Conservation (phyloP, 257 asterid species). For the Plantago ovata region DNA sequence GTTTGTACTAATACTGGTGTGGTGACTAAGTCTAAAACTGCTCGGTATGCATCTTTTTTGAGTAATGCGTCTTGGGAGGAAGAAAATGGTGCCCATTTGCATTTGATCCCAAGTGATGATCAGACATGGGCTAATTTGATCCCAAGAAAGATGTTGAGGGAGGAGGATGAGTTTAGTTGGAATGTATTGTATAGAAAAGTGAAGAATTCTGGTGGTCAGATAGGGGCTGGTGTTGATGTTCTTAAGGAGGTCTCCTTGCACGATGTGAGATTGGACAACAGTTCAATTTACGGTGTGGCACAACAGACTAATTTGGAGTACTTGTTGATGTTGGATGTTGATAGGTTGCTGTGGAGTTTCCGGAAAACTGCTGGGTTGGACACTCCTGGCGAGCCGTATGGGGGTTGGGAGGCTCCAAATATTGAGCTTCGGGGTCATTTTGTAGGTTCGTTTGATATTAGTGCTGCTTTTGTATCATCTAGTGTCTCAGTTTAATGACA, state of each 20-base stretch:
- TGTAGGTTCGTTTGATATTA: constrained; percentile 57
- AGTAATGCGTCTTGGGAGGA: constrained; percentile 48
- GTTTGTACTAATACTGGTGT: constrained; percentile 66
- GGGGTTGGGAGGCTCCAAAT: constrained; percentile 83
- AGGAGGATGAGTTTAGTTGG: constrained; percentile 59
- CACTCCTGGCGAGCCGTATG: constrained; percentile 69
- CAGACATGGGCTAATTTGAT: constrained; percentile 53
- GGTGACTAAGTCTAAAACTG: constrained; percentile 71
- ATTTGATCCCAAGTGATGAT: constrained; percentile 69
- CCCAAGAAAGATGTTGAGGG: constrained; percentile 69
- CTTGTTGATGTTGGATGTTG: constrained; percentile 81
- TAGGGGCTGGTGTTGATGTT: constrained; percentile 33
- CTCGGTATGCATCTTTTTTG: constrained; percentile 48
- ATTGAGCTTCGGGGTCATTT: constrained; percentile 92
- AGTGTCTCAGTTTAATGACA: neutral
- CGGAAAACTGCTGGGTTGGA: constrained; percentile 74
- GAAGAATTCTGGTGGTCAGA: constrained; percentile 29
- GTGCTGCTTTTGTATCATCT: constrained; percentile 1
- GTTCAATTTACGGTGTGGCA: constrained; percentile 67
- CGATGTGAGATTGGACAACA: constrained; percentile 69
- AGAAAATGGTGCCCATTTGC: constrained; percentile 53
- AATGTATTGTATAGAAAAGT: constrained; percentile 39
- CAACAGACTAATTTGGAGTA: constrained; percentile 91
- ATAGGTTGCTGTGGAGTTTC: constrained; percentile 84
- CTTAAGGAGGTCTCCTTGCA: constrained; percentile 60